Conservation (phyloP, 371 early-diverging fungal genomes). For the Gilbertella persicaria region DNA sequence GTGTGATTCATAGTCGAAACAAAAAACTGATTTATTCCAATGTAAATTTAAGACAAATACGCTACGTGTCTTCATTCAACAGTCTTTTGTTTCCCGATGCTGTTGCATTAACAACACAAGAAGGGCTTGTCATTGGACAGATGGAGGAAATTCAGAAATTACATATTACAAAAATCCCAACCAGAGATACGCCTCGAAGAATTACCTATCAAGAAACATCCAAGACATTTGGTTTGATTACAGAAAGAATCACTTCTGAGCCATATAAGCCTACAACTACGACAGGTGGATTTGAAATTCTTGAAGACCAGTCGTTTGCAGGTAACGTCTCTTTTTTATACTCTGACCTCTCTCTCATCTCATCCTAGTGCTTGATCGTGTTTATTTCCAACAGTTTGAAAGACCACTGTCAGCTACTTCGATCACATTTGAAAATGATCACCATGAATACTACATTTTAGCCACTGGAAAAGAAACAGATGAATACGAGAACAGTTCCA, state of each 20-base stretch:
- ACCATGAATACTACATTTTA: slow-evolving; percentile 50
- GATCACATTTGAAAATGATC: slow-evolving; percentile 43
- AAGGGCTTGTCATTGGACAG: slow-evolving; percentile 71
- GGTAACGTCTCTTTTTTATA: slow-evolving; percentile 41
- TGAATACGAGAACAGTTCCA: slow-evolving; percentile 49
- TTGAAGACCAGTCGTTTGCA: slow-evolving; percentile 77
- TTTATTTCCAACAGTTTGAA: slow-evolving; percentile 52
- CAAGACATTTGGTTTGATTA: slow-evolving; percentile 65
- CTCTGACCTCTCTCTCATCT: too few relatives aligned
- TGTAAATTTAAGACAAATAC: slow-evolving; percentile 80
- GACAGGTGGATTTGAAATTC: slow-evolving; percentile 59
- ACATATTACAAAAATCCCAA: slow-evolving; percentile 77
- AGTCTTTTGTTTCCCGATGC: slow-evolving; percentile 63
- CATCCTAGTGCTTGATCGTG: slow-evolving; percentile 49
- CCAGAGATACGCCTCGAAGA: slow-evolving; percentile 74
- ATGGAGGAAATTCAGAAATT: slow-evolving; percentile 90
- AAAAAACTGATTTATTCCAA: slow-evolving; percentile 82
- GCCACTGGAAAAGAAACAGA: slow-evolving; percentile 63
- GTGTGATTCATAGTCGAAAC: slow-evolving; percentile 76
- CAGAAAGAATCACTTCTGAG: slow-evolving; percentile 39
- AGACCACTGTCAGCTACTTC: slow-evolving; percentile 36
- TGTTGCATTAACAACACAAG: slow-evolving; percentile 70
- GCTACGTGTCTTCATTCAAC: slow-evolving; percentile 71
- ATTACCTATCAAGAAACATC: slow-evolving; percentile 67
- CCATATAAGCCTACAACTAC: slow-evolving; percentile 23